phyloP scores from a whole-genome alignment of 495 filamentous ascomycete species.

The Neurospora pannonica region DNA sequence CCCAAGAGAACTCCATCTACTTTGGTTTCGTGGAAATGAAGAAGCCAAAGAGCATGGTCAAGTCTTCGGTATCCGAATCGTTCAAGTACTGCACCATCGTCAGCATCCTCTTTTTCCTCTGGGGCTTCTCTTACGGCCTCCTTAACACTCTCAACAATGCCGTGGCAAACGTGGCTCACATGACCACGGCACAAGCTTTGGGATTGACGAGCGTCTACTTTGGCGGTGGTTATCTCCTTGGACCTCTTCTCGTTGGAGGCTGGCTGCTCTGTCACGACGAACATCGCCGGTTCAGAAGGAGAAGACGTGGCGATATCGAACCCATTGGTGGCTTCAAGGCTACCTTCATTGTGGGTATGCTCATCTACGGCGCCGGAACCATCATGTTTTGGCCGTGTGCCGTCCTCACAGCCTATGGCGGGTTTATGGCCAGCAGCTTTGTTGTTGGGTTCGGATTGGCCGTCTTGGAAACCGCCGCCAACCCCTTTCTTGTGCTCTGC shows the following conservation, averaged over 20 bases:
- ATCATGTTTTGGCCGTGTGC: conserved; percentile 58
- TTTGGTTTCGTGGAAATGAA: conserved; percentile 84
- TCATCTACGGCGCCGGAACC: conserved; percentile 46
- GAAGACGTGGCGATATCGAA: conserved; percentile 5
- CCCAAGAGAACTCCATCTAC: conserved; percentile 26
- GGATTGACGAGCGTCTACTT: conserved; percentile 32
- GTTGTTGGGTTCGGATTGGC: conserved; percentile 61
- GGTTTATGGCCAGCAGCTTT: conserved; percentile 62
- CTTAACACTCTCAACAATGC: conserved; percentile 53
- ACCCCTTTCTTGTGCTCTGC: conserved; percentile 45
- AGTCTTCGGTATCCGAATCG: conserved; percentile 34
- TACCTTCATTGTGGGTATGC: conserved; percentile 52
- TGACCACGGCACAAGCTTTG: conserved; percentile 25
- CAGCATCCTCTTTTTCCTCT: conserved; percentile 75
- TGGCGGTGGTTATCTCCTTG: conserved; percentile 52
- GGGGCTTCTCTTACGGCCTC: conserved; percentile 82
- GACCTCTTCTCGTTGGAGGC: conserved; percentile 54
- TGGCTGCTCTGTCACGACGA: conserved; percentile 54
- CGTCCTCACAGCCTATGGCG: conserved; percentile 51
- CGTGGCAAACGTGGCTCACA: conserved; percentile 34
- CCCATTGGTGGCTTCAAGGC: conserved; percentile 44
- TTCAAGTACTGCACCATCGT: conserved; percentile 50
- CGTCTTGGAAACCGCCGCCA: conserved; percentile 64
- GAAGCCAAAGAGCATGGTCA: conserved; percentile 67
- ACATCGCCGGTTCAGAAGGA: conserved; percentile 22